Conservation (phyloP, 352 stramenopile species). For the Globisporangium barbulae region DNA sequence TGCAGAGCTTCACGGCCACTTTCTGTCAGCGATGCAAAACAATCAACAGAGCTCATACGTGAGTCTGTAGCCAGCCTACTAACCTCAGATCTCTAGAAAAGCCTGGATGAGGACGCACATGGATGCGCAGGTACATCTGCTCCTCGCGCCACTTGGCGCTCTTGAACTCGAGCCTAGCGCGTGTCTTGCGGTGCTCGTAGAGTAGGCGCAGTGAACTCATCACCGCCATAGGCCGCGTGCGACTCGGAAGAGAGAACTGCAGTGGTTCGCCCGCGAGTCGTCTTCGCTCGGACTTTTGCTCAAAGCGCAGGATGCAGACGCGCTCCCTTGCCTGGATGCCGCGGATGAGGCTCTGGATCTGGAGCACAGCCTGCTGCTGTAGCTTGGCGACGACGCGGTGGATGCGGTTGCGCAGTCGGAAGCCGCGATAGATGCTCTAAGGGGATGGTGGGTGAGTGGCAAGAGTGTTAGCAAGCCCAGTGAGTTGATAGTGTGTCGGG, state of each 20-base stretch:
- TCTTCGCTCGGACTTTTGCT: conserved; percentile 40
- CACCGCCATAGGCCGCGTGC: conserved; percentile 16
- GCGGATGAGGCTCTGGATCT: conserved; percentile 57
- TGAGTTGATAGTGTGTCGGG: no score
- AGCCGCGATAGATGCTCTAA: conserved; percentile 43
- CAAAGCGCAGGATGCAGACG: conserved; percentile 47
- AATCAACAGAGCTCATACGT: neutral
- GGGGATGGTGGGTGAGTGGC: neutral
- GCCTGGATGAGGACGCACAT: conserved; percentile 24
- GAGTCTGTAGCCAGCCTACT: neutral
- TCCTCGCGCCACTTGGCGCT: conserved; percentile 41
- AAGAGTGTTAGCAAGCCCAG: neutral
- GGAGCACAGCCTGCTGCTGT: conserved; percentile 32
- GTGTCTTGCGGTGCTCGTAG: conserved; percentile 43
- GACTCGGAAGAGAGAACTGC: conserved; percentile 41
- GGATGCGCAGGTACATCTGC: conserved; percentile 41
- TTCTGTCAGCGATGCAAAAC: conserved; percentile 20
- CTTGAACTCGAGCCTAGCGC: conserved; percentile 35
- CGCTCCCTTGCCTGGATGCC: conserved; percentile 51
- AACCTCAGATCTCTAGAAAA: neutral
- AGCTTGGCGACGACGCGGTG: conserved; percentile 42
- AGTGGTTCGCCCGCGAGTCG: conserved; percentile 29
- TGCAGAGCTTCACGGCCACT: conserved; percentile 28
- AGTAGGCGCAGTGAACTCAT: conserved; percentile 27
- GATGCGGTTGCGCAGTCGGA: conserved; percentile 37